phyloP scores from a whole-genome alignment of 495 filamentous ascomycete genomes.

The Hypoxylon trugodes region DNA sequence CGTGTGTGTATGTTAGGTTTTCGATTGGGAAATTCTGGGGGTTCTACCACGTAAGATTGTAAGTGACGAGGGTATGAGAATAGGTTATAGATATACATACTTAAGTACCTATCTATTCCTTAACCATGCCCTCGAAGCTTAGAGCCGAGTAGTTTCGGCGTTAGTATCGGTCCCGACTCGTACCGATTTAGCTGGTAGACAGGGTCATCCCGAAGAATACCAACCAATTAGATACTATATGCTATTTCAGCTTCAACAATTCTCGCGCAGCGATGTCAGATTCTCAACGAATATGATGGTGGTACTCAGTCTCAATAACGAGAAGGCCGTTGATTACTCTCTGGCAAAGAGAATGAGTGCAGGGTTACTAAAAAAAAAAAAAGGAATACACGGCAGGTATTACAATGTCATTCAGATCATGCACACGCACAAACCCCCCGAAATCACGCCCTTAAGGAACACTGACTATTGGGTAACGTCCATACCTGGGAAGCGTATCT shows the following conservation, averaged over 20 bases:
- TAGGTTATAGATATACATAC: no score
- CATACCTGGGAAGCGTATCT: background rate
- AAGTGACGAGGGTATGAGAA: background rate
- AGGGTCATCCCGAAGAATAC: conserved; percentile 16
- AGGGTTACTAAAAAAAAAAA: no score
- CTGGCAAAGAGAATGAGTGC: conserved; percentile 2
- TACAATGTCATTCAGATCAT: conserved; percentile 37
- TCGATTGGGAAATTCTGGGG: no score
- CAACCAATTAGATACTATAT: conserved; percentile 17
- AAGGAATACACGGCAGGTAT: conserved; percentile 26
- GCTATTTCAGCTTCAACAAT: conserved; percentile 20
- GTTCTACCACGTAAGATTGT: background rate
- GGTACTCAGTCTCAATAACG: conserved; percentile 16
- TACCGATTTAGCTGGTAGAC: conserved; percentile 6
- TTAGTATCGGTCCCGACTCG: conserved; percentile 32
- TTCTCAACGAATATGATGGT: conserved; percentile 8
- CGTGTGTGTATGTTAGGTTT: no score
- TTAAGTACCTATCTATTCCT: conserved; percentile 18
- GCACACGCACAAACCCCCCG: conserved; percentile 27
- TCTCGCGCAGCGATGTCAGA: conserved; percentile 17
- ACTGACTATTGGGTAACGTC: no score
- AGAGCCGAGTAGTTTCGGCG: conserved; percentile 30
- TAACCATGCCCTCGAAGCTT: conserved; percentile 29
- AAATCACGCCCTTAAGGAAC: conserved; percentile 4
- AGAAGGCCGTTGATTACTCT: conserved; percentile 23